phyloP scores from a whole-genome alignment of 129 eudicot species.

The Pittosporum tobira region DNA sequence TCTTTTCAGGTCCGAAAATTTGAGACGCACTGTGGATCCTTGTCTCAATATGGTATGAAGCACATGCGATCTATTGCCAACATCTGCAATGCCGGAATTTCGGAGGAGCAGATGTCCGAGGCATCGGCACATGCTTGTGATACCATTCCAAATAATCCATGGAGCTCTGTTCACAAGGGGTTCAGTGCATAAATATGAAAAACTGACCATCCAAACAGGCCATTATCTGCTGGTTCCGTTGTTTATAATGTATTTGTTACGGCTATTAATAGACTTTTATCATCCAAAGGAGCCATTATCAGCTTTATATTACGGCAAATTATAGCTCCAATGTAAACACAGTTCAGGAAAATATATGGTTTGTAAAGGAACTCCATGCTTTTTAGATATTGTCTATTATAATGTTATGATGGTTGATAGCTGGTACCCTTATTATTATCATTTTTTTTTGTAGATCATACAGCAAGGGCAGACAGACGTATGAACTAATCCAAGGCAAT shows the following conservation, averaged over 20 bases:
- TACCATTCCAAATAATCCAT: conserved; percentile 40
- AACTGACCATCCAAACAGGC: not conserved
- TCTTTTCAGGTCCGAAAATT: conserved; percentile 62
- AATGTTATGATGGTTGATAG: too few relatives aligned
- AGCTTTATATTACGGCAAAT: conserved; percentile 4
- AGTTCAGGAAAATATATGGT: too few relatives aligned
- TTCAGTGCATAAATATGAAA: conserved; percentile 40
- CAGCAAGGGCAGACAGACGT: too few relatives aligned
- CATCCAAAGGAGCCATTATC: too few relatives aligned
- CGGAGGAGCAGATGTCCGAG: conserved; percentile 54
- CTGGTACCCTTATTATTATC: too few relatives aligned
- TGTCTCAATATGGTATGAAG: conserved; percentile 75
- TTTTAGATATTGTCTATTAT: too few relatives aligned
- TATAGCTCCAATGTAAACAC: not conserved
- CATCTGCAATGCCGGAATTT: conserved; percentile 67
- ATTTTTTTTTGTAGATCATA: too few relatives aligned
- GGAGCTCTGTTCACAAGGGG: conserved; percentile 70
- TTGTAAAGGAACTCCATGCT: too few relatives aligned
- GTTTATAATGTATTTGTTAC: too few relatives aligned
- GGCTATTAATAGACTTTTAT: too few relatives aligned
- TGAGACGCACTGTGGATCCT: conserved; percentile 72
- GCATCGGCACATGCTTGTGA: conserved; percentile 66
- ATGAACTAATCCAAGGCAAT: too few relatives aligned
- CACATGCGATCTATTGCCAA: conserved; percentile 74
- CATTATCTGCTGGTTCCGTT: not conserved